These are phyloP conservation scores for Acrocalymma vagum DNA, from an alignment of 2,329 filamentous ascomycete genomes.

Conservation along the genomic window DNA sequence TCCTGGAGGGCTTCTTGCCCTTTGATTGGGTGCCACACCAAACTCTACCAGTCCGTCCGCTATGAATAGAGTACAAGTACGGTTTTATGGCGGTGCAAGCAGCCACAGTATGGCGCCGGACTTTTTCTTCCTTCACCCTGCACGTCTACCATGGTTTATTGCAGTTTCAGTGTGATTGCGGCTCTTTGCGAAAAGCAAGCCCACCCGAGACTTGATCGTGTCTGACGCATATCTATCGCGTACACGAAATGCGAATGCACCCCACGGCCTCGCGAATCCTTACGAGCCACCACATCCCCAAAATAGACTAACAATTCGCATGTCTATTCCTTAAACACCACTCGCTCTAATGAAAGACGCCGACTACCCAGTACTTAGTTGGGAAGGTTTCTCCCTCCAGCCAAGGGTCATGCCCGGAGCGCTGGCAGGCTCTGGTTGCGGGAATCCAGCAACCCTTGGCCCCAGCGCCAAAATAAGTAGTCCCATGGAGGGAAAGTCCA, in stretches of 20 bases:
- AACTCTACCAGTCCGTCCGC: conserved; percentile 15
- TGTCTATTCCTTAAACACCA: conserved; percentile 6
- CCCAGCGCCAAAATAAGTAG: too few species aligned
- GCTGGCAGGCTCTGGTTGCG: conserved; percentile 3
- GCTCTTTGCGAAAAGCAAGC: conserved; percentile 2
- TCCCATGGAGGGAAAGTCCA: too few species aligned
- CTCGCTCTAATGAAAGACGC: too few species aligned
- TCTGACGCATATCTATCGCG: conserved; percentile 30
- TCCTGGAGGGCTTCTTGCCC: not conserved
- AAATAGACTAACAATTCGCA: conserved; percentile 23
- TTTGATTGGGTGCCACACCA: conserved; percentile 18
- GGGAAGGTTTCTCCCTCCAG: too few species aligned
- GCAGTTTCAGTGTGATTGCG: conserved; percentile 17
- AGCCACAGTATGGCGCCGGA: conserved; percentile 13
- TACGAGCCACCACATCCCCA: conserved; percentile 14
- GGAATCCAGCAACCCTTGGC: conserved; percentile 1
- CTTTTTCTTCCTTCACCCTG: conserved; percentile 12
- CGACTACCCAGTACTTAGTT: too few species aligned
- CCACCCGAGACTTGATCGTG: conserved; percentile 3
- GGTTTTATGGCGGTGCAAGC: conserved; percentile 24
- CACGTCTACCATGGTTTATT: too few species aligned
- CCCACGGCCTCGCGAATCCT: conserved; percentile 17
- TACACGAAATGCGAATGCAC: conserved; percentile 22
- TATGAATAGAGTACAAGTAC: conserved; percentile 24
- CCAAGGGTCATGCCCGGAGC: too few species aligned